Base-by-base conservation (phyloP, 2,329 filamentous ascomycete genomes). In the Exophiala viscosa region DNA sequence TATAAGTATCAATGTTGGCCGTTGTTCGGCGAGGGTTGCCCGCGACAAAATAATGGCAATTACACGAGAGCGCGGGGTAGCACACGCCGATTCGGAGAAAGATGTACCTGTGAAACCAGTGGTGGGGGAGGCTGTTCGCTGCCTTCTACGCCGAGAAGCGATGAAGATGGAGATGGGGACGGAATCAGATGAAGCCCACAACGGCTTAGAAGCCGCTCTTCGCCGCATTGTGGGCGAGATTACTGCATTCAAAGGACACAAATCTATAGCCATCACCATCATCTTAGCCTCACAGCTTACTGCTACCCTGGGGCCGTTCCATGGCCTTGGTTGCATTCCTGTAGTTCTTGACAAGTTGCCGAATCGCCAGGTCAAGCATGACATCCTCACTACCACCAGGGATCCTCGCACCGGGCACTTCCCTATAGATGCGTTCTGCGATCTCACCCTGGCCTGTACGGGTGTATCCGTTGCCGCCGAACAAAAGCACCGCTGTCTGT, bases 401-500 rank as follows among this genome's bases (percentile, higher is more conserved):
- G 43, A 86, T 83, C 38, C 80, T 70, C 0, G 77, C 73, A 1
- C 79, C 81, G 2, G 81, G 81, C 0, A 85, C 82, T 61, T 87
- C 83, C 17, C 82, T 74, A 45, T 36, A 80, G 79, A 75, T 71
- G 80, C 84, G 80, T 67, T 89, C 86, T 20, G 81, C 77, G 60
- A 88, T 70, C 69, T 88, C 85, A 14, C 87, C 87, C 67, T 86
- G 82, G 0, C 87, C 86, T 4, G 76, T 78, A 52, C 77, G 77
- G 0, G 86, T 89, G 60, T 82, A 87, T 0, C 87, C 86, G 65
- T 85, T 87, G 1, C 87, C 87, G 3, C 86, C 87, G 66, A 89
- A 88, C n/a, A 90, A 66, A 49, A 90, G 65, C 39, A 88, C 79
- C 1, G 86, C 84, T 45, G 77, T 82, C 61, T 84, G 79, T 4